Percentiles rank a stretch among this genome's conserved stretches.
Evolutionary conservation across 2,329 filamentous ascomycete genomes (phyloP).

Genomic region (Hortaea sp.): DNA sequence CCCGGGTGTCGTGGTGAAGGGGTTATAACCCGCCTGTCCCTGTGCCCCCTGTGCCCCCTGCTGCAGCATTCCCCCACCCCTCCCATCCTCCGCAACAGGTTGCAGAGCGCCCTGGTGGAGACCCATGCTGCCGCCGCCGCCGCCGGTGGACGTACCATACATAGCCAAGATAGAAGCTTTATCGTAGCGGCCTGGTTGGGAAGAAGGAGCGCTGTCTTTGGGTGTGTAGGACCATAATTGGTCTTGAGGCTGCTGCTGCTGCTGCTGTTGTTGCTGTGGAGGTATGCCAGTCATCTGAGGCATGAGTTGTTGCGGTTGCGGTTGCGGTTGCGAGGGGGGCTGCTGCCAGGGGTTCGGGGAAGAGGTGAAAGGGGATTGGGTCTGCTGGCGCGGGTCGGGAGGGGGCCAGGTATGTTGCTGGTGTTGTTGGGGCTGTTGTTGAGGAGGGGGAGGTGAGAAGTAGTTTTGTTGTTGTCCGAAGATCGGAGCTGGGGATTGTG

Average conservation of each 20-base stretch:
- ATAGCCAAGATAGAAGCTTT: constrained; percentile 68
- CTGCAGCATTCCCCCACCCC: not conserved
- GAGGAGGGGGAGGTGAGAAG: constrained; percentile 6
- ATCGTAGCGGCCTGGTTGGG: constrained; percentile 44
- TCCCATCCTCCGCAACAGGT: not conserved
- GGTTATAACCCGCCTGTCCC: constrained; percentile 4
- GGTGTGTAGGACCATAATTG: constrained; percentile 23
- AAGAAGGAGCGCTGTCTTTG: constrained; percentile 15
- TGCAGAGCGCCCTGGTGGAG: constrained; percentile 12
- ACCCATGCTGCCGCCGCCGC: constrained; percentile 25
- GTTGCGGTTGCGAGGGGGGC: constrained; percentile 12
- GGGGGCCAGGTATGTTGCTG: constrained; percentile 32
- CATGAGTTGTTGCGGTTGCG: constrained; percentile 26
- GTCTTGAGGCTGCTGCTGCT: constrained; percentile 27
- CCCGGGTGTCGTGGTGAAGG: no score
- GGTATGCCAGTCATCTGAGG: constrained; percentile 11
- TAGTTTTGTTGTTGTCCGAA: constrained; percentile 11
- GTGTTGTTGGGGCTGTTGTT: constrained; percentile 13
- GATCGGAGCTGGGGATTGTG: constrained; percentile 11
- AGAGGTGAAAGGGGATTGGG: constrained; percentile 1
- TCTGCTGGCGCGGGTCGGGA: constrained; percentile 17
- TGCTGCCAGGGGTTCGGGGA: constrained; percentile 9
- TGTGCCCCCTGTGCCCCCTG: not conserved
- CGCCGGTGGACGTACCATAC: constrained; percentile 44
- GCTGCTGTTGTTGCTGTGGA: constrained; percentile 24